phyloP scores from a whole-genome alignment of 1,139 yeast genomes.

The Meyerozyma smithsonii region DNA sequence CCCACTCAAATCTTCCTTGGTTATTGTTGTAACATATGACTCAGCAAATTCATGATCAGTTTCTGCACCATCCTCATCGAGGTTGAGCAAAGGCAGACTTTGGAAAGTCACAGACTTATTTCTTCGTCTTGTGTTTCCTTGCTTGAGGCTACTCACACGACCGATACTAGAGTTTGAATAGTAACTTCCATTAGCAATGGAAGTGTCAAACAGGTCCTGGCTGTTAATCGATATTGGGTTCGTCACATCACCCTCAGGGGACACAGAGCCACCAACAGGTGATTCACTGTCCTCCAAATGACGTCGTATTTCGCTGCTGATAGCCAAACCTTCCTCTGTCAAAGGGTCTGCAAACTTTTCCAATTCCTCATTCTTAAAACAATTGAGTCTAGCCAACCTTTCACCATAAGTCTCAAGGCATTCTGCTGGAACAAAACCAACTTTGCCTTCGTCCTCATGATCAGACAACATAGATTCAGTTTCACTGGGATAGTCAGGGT shows the following conservation, averaged over 20 bases:
- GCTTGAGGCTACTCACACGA: constrained; percentile 5
- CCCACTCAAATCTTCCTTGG: constrained; percentile 9
- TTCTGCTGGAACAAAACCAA: constrained; percentile 97
- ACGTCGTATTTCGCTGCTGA: constrained; percentile 1
- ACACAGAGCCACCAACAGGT: not conserved
- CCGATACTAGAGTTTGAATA: not conserved
- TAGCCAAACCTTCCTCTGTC: constrained; percentile 1
- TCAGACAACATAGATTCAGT: constrained; percentile 4
- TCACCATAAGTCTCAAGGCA: constrained; percentile 89
- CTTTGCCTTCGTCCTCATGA: constrained; percentile 50
- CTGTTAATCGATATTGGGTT: not conserved
- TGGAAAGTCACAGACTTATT: constrained; percentile 41
- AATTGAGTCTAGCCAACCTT: constrained; percentile 83
- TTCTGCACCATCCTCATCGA: constrained; percentile 22
- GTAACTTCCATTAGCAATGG: not conserved
- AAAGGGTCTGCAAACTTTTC: constrained; percentile 27
- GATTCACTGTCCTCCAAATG: not conserved
- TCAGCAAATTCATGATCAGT: constrained; percentile 16
- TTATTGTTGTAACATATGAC: constrained; percentile 11
- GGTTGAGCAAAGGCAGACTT: constrained; percentile 19
- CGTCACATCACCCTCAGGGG: not conserved
- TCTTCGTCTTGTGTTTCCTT: constrained; percentile 9
- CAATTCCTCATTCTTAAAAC: constrained; percentile 79
- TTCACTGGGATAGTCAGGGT: not conserved
- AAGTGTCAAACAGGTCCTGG: not conserved